Base-by-base conservation (phyloP, 2,329 filamentous ascomycete species). In the Talaromyces verruculosus region DNA sequence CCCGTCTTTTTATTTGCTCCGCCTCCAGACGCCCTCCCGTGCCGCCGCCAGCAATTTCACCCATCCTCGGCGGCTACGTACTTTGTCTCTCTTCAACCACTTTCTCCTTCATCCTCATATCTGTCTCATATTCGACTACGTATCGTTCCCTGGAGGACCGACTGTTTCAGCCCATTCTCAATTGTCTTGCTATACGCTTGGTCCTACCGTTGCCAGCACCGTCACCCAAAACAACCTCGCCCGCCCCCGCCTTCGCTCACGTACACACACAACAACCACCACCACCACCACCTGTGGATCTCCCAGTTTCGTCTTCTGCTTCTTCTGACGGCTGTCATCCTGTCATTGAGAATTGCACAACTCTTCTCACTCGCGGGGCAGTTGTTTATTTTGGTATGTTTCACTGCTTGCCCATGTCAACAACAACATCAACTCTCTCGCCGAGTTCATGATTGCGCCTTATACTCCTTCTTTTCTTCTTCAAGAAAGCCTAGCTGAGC, bases 101-200 rank as follows among this genome's bases (percentile, higher is more conserved):
- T 57, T 55, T 65, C 59, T 55, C 57, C 49, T 65, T 60, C 58
- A 41, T 35, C 64, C 41, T 58, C 64, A 43, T 67, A 43, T 61
- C 33, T 62, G 58, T 65, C 51, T 65, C 64, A 57, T 55, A 62
- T 51, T 39, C 22, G 70, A 66, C 57, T 10, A 60, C 57, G 22
- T 60, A 70, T 75, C 74, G 73, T 77, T 77, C 77, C 77, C 77
- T 71, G 77, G 77, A 71, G 78, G 77, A 79, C 78, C 76, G 72
- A 74, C 74, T 73, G 74, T 73, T 72, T 73, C 71, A 70, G 68
- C 66, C 67, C 68, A 65, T 63, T 67, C 62, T 65, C 41, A 22
- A 59, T 39, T 47, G 55, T 60, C 57, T 60, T 60, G 49, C 53
- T 37, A 37, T 53, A 22, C 45, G 30, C 49, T 30, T 53, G 30